Base-by-base conservation (phyloP, 78 protist genomes). In the Polysphondylium violaceum region DNA sequence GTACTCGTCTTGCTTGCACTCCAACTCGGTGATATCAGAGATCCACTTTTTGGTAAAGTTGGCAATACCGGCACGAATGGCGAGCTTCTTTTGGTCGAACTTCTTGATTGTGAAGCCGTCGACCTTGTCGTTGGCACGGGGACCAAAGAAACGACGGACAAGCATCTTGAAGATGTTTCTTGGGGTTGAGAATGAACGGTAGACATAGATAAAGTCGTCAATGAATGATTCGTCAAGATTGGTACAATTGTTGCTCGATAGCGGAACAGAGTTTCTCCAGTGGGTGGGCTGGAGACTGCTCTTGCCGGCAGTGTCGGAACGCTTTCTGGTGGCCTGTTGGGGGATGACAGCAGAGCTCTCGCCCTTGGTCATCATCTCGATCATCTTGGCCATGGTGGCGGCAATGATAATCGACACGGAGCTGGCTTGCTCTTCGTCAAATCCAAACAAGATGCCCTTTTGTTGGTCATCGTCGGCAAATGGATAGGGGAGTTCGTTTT, bases 141-240 rank as follows among this genome's bases (percentile, higher is more conserved):
- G 91, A 19, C 91, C 91, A 83, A 83, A 83, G 73, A 71, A 83
- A 14, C 91, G 33, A 16, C 74, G 43, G 50, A 83, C 91, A 29
- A 83, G 33, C 3, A 83, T 16, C 40, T 83, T 83, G 41, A 83
- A 69, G 1, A 83, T 55, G 8, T 35, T 56, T 25, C n/a, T 41
- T 17, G 91, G 91, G 36, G 91, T 83, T n/a, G 91, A 43, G 53
- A 83, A 83, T 58, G 91, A 83, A 44, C 91, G 77, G 43, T 83
- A 83, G n/a, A 83, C 63, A 33, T 67, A 43, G 19, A 83, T 58
- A 60, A 83, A 83, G 38, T 83, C 91, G 1, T 83, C 91, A 23
- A 83, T 83, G 56, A 83, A 83, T 6, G 73, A 29, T 44, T 83
- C 91, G 33, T 83, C 91, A 16, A 83, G 43, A 5, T 56, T 67